Conservation (phyloP, 2,329 filamentous ascomycete genomes). For the Phoma sp. region DNA sequence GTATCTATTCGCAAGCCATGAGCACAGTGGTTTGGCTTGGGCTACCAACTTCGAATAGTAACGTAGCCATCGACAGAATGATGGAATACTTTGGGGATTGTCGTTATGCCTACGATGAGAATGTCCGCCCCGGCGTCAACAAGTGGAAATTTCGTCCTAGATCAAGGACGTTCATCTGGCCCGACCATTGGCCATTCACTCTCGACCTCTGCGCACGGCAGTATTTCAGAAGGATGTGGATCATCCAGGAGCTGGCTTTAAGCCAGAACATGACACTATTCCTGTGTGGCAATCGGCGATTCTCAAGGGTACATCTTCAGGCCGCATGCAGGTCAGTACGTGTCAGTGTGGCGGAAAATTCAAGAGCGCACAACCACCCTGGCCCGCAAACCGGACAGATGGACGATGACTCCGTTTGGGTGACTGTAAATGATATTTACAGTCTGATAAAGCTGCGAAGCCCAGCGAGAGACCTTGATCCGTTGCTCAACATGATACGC, state of each 20-base stretch:
- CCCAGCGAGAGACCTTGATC: not conserved
- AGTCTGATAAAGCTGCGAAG: not conserved
- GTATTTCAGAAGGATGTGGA: slow-evolving; percentile 6
- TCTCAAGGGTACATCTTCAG: not conserved
- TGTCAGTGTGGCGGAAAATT: not conserved
- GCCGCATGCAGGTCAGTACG: not conserved
- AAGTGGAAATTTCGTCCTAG: not conserved
- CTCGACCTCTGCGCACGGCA: not conserved
- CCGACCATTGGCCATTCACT: not conserved
- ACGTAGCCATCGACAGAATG: not conserved
- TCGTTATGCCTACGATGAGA: not conserved
- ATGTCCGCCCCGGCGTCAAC: not conserved
- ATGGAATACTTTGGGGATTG: not conserved
- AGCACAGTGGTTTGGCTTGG: slow-evolving; percentile 1
- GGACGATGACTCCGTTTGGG: not conserved
- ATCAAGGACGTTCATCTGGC: not conserved
- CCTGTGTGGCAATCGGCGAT: not conserved
- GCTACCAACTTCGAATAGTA: not conserved
- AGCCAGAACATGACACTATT: not conserved
- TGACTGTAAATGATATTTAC: not conserved
- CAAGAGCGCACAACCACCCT: not conserved
- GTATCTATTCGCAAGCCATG: not conserved
- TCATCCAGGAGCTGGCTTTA: slow-evolving; percentile 3
- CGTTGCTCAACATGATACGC: not conserved
- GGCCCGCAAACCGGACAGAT: not conserved